Conservation (phyloP, 2,329 filamentous ascomycete species). For the Curvularia sp. region DNA sequence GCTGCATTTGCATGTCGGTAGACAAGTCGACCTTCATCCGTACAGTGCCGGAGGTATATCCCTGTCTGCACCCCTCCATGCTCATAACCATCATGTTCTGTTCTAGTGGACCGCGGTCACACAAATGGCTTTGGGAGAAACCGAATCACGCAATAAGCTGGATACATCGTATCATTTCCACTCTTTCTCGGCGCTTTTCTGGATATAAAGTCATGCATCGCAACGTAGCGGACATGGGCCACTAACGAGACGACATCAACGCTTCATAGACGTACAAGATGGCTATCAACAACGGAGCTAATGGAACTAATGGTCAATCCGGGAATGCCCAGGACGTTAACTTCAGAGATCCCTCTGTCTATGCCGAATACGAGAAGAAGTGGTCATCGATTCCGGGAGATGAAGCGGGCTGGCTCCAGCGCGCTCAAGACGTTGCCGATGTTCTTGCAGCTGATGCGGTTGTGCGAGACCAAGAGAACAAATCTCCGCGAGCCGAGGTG, state of each 20-base stretch:
- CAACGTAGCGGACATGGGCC: not conserved
- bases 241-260: not conserved
- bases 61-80: constrained; percentile 1
- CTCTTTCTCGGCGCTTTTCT: not conserved
- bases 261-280: constrained; percentile 5
- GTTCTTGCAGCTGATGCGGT: constrained; percentile 60
- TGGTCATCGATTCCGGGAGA: constrained; percentile 51
- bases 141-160: constrained; percentile 14
- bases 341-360: constrained; percentile 49
- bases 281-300: constrained; percentile 22
- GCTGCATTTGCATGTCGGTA: not conserved
- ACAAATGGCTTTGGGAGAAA: not conserved
- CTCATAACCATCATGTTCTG: not conserved
- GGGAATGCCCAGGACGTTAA: constrained; percentile 24
- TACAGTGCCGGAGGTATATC: not conserved
- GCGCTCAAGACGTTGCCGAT: constrained; percentile 58
- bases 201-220: constrained; percentile 1
- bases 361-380: constrained; percentile 50
- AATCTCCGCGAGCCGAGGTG: constrained; percentile 60
- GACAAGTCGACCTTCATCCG: not conserved
- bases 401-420: constrained; percentile 55
- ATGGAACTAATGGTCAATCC: constrained; percentile 14
- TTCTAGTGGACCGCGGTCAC: not conserved
- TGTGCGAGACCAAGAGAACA: constrained; percentile 59
- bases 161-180: not conserved